Conservation (phyloP, 805 yeast genomes). For the Torulaspora maleeae region DNA sequence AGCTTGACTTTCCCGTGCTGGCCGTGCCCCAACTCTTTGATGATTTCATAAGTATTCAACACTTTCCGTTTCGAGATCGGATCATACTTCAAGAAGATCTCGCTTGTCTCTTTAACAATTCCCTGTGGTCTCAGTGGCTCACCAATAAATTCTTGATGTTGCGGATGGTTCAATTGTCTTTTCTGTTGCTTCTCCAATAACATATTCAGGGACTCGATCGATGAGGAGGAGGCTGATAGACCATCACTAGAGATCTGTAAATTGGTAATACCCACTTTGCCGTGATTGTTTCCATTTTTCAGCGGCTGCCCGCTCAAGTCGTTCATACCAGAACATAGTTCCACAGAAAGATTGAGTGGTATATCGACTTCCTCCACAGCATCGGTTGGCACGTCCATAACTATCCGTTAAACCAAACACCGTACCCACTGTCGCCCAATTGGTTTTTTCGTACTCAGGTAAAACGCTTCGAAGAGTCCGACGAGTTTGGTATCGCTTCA, state of each 20-base stretch:
- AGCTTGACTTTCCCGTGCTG: slow-evolving; percentile 98
- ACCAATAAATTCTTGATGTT: slow-evolving; percentile 37
- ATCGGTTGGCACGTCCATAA: slow-evolving; percentile 9
- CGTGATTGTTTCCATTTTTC: neutral
- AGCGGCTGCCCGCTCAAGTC: slow-evolving; percentile 3
- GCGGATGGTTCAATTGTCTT: slow-evolving; percentile 41
- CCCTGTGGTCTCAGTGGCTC: slow-evolving; percentile 19
- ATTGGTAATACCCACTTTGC: neutral
- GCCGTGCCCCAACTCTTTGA: slow-evolving; percentile 87
- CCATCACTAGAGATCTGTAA: slow-evolving; percentile 8
- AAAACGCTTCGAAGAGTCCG: neutral
- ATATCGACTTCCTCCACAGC: slow-evolving; percentile 27
- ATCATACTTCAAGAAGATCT: slow-evolving; percentile 79
- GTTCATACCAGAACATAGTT: slow-evolving; percentile 11
- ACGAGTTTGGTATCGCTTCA: neutral
- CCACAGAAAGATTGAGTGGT: slow-evolving; percentile 26
- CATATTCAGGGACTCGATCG: slow-evolving; percentile 38
- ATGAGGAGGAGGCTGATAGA: slow-evolving; percentile 27
- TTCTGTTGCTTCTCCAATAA: slow-evolving; percentile 40
- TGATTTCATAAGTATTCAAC: slow-evolving; percentile 83
- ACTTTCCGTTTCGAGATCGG: slow-evolving; percentile 78
- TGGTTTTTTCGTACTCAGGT: neutral
- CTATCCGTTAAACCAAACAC: neutral
- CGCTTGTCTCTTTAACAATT: slow-evolving; percentile 75
- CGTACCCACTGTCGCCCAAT: neutral